Conservation (phyloP, 305 asterid species). For the Solanum hybrid region DNA sequence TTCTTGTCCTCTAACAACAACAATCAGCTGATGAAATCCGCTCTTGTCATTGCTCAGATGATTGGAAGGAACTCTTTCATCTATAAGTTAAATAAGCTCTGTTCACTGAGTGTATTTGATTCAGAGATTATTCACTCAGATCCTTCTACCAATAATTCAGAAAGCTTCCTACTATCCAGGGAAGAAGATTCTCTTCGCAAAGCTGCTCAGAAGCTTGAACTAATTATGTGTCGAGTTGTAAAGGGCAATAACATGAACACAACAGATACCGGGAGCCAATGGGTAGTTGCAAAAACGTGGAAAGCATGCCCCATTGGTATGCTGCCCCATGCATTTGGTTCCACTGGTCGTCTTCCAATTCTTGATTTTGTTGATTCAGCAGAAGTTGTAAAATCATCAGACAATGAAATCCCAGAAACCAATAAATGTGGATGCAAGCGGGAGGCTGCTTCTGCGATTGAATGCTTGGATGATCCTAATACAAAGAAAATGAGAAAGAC, state of each 20-base stretch:
- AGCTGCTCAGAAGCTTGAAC: constrained; percentile 46
- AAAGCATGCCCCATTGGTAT: constrained; percentile 77
- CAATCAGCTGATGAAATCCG: constrained; percentile 34
- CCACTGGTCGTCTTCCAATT: constrained; percentile 46
- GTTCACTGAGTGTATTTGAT: constrained; percentile 17
- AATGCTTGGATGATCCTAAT: constrained; percentile 16
- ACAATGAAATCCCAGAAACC: constrained; percentile 10
- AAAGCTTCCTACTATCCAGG: constrained; percentile 24
- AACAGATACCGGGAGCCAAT: constrained; percentile 16
- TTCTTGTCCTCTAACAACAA: constrained; percentile 33
- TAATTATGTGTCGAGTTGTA: constrained; percentile 16
- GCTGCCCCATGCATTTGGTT: constrained; percentile 56
- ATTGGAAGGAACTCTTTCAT: constrained; percentile 35
- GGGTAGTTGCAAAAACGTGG: constrained; percentile 60
- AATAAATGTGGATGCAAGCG: constrained; percentile 30
- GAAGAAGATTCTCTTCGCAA: constrained; percentile 38
- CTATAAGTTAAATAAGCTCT: constrained; percentile 55
- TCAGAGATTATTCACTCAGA: constrained; percentile 8
- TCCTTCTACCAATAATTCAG: constrained; percentile 10
- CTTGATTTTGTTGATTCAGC: constrained; percentile 26
- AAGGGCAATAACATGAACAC: constrained; percentile 15
- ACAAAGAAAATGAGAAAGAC: constrained; percentile 26
- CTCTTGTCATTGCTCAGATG: constrained; percentile 40
- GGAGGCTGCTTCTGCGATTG: constrained; percentile 32
- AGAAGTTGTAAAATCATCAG: constrained; percentile 16